Evolutionary conservation across 2,329 filamentous ascomycete species (phyloP), one percentile per base, ranked within the genome.

Genomic region (Cordyceps tenuipes): DNA sequence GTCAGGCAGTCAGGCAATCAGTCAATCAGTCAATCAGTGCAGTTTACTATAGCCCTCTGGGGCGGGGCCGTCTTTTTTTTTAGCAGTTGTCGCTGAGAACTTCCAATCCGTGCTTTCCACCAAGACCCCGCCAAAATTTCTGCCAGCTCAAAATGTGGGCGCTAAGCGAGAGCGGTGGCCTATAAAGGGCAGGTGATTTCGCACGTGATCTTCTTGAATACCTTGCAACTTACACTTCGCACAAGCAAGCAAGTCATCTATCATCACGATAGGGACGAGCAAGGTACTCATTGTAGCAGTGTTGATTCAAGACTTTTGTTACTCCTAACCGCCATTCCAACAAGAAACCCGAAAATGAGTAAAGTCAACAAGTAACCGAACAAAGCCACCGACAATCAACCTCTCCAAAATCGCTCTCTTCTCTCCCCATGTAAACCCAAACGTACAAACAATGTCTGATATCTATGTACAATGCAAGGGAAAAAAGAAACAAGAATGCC

Each of bases 91-190:
- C 43, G 23, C n/a, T 26, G 17, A 17, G 47, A 44, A 60, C 49
- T 21, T 39, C 31, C 19, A 7, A 36, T 36, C 34, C 34, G 34
- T 36, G 34, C 34, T 36, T 36, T 36, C 34, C 34, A 36, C 34
- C 12, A 3, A 49, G 43, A 71, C 72, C 71, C 71, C 71, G 72
- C 72, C 70, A 69, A 71, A 66, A 70, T 75, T 74, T 75, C 71
- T 72, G 69, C 68, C 72, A 62, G 64, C 39, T 62, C 57, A 63
- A 66, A 71, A 68, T 74, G 73, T 74, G 73, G 71, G 71, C 68
- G 70, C 68, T 76, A 76, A 73, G 69, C 72, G 72, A 75, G 71
- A 67, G 69, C 72, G 71, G 68, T 76, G 70, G 72, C 67, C 63
- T 62, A 59, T 61, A 59, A 55, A 65, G 64, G 7, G 7, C 65